These are phyloP conservation scores for Nannochloropsis salina DNA, from an alignment of 108 stramenopile species.

Conservation along the genomic window DNA sequence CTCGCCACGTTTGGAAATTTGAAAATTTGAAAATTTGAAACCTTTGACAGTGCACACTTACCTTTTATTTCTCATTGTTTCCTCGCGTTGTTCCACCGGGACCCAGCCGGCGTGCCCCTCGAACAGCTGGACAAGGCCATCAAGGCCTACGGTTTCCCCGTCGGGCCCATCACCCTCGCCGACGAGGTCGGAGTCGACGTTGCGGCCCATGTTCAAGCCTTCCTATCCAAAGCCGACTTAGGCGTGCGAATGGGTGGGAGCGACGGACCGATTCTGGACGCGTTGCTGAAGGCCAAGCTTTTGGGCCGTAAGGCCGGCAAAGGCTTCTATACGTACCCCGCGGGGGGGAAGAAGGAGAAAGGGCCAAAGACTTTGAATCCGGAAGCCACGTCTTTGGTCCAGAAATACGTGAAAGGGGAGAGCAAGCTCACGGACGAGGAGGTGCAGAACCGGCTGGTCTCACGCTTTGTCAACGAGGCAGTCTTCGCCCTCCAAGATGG, in stretches of 20 bases:
- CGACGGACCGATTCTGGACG: conserved; percentile 75
- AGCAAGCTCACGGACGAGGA: conserved; percentile 63
- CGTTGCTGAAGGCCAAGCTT: conserved; percentile 80
- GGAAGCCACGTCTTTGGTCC: conserved; percentile 62
- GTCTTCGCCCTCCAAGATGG: conserved; percentile 88
- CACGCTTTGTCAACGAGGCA: conserved; percentile 95
- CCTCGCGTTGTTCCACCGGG: not conserved
- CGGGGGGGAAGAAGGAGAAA: conserved; percentile 68
- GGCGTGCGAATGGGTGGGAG: conserved; percentile 90
- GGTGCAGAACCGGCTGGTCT: conserved; percentile 88
- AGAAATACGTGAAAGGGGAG: conserved; percentile 55
- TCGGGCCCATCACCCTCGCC: conserved; percentile 82
- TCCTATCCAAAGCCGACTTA: conserved; percentile 78
- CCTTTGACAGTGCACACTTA: not conserved
- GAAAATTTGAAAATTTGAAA: not conserved
- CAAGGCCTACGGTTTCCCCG: conserved; percentile 92
- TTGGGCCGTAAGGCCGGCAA: conserved; percentile 89
- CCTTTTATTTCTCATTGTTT: not conserved
- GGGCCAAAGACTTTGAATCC: conserved; percentile 69
- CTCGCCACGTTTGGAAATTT: not conserved
- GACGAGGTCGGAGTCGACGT: conserved; percentile 97
- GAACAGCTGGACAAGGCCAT: conserved; percentile 78
- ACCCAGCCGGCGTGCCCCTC: conserved; percentile 37
- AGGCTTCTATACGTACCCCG: conserved; percentile 90
- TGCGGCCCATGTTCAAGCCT: conserved; percentile 74